These are phyloP conservation scores for Eimeria sp. DNA, from an alignment of 169 alveolate genomes.

Conservation along the genomic window DNA sequence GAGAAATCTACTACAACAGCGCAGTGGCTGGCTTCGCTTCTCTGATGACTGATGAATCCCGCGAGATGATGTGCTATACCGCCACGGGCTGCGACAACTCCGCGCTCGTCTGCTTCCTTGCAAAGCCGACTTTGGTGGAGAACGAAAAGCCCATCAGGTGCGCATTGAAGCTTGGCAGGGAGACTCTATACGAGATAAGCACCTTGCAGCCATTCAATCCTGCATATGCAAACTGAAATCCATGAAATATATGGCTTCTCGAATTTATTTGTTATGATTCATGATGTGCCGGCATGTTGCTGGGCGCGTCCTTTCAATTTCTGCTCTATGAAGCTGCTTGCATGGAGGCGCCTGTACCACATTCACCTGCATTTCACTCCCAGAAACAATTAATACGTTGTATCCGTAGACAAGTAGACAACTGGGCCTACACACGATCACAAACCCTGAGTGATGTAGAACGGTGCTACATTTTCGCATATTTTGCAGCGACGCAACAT, in stretches of 20 bases:
- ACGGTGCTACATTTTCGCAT: too few species aligned
- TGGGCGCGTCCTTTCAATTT: too few species aligned
- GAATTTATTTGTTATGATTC: too few species aligned
- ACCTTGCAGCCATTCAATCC: background rate
- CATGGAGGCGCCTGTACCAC: too few species aligned
- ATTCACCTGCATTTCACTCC: too few species aligned
- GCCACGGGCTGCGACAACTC: conserved; percentile 51
- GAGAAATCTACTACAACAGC: conserved; percentile 36
- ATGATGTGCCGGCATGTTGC: too few species aligned
- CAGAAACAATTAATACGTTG: too few species aligned
- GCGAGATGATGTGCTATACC: conserved; percentile 36
- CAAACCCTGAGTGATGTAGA: too few species aligned
- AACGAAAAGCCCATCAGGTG: conserved; percentile 34
- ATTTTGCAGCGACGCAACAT: background rate
- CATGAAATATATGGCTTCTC: too few species aligned
- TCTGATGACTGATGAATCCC: conserved; percentile 17
- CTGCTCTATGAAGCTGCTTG: too few species aligned
- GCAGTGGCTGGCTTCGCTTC: conserved; percentile 56
- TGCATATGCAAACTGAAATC: background rate
- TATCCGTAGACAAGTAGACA: too few species aligned
- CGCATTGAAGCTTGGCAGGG: background rate
- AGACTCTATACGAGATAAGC: background rate
- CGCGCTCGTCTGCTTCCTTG: conserved; percentile 36
- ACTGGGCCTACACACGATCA: too few species aligned
- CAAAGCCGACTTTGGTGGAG: background rate